Conservation (phyloP, 1,284 basidiomycete genomes). For the Coniferiporia sulphurascens region DNA sequence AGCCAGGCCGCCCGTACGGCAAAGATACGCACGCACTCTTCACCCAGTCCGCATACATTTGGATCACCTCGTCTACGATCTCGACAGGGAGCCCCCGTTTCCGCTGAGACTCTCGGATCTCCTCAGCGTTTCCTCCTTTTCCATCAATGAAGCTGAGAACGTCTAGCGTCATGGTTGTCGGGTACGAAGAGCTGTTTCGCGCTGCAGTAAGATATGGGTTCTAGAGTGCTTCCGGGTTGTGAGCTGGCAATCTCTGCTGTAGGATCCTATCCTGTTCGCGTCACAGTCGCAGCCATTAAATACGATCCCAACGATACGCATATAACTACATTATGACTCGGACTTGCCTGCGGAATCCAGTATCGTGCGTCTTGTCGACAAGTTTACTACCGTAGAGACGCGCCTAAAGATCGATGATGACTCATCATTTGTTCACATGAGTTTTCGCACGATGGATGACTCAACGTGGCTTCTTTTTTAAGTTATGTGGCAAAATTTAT, state of each 20-base stretch:
- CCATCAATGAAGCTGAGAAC: constrained; percentile 73
- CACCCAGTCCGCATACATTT: constrained; percentile 90
- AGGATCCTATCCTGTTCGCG: no score
- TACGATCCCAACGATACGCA: not conserved
- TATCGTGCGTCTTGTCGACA: no score
- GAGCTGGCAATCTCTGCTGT: not conserved
- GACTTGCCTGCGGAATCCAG: no score
- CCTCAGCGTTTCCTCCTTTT: constrained; percentile 93
- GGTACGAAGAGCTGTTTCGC: not conserved
- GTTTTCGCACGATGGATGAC: no score
- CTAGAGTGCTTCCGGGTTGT: not conserved
- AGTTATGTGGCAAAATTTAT: no score
- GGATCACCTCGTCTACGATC: constrained; percentile 90
- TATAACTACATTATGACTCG: no score
- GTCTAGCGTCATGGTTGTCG: constrained; percentile 61
- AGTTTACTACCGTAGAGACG: no score
- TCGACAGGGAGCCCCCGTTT: constrained; percentile 88
- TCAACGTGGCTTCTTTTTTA: no score
- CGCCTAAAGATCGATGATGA: no score
- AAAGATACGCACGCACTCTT: constrained; percentile 57
- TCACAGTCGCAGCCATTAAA: no score
- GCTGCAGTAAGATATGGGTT: not conserved
- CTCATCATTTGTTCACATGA: no score
- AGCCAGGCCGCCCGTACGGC: not conserved
- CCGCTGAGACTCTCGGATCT: constrained; percentile 89